Conservation (phyloP, 139 green algal species). For the Coelastrella sp. region DNA sequence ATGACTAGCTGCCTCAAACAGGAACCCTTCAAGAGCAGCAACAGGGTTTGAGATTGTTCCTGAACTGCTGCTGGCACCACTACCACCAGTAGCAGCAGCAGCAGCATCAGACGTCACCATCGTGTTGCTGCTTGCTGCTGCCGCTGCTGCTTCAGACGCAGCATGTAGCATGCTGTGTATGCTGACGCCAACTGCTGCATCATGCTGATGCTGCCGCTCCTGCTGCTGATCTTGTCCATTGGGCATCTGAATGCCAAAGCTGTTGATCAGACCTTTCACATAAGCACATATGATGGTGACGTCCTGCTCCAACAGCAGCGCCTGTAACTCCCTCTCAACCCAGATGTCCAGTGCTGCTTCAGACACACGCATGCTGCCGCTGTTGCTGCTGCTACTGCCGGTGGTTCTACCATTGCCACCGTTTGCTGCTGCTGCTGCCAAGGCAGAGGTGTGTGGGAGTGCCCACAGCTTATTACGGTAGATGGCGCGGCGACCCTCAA, state of each 20-base stretch:
- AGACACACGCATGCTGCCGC: constrained; percentile 6
- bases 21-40: constrained; percentile 21
- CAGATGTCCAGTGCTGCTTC: constrained; percentile 12
- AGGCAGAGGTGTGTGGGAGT: background rate
- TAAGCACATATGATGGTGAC: constrained; percentile 24
- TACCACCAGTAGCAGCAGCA: background rate
- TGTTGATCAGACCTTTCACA: constrained; percentile 37
- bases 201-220: constrained; percentile 2
- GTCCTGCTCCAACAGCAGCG: constrained; percentile 24
- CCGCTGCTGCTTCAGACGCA: constrained; percentile 3
- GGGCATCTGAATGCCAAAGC: constrained; percentile 1
- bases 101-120: constrained; percentile 1
- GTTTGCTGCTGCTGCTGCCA: background rate
- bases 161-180: constrained; percentile 3
- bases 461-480: constrained; percentile 12
- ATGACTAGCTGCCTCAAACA: constrained; percentile 2
- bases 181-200: background rate
- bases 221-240: background rate
- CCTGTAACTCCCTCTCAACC: constrained; percentile 19
- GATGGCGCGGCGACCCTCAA: constrained; percentile 4
- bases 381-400: background rate
- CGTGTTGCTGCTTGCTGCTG: background rate
- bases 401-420: too few relatives aligned
- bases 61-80: background rate
- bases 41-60: background rate